Percentiles rank a stretch among this genome's conserved stretches.
These are phyloP conservation scores for Gilbertella persicaria DNA, from an alignment of 371 early-diverging fungal genomes.

Conservation along the genomic window DNA sequence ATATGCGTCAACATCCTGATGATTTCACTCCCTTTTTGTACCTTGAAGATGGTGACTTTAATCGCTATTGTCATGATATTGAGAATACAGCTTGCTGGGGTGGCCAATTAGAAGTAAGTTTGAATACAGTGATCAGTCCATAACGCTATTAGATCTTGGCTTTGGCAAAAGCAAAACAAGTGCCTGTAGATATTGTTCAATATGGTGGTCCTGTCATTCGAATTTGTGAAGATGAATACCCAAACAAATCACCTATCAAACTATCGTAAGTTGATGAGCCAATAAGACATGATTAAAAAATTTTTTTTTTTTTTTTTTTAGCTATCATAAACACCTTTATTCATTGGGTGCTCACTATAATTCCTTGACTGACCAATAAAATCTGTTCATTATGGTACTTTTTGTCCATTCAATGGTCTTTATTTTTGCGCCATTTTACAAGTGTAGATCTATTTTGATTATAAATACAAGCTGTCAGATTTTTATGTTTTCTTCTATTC, in stretches of 20 bases:
- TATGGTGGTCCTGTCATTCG: slow-evolving; percentile 73
- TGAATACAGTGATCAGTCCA: neutral
- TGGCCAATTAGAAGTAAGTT: slow-evolving; percentile 86
- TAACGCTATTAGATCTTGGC: slow-evolving; percentile 69
- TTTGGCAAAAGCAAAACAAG: slow-evolving; percentile 66
- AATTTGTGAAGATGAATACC: slow-evolving; percentile 74
- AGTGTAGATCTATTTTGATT: neutral
- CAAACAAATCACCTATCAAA: slow-evolving; percentile 62
- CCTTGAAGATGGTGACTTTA: slow-evolving; percentile 80
- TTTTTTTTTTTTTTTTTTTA: slow-evolving; percentile 14
- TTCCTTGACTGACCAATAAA: slow-evolving; percentile 16
- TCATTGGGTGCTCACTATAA: slow-evolving; percentile 96
- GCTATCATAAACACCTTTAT: slow-evolving; percentile 88
- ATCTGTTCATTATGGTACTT: neutral
- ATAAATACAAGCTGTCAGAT: slow-evolving; percentile 14
- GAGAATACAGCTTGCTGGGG: slow-evolving; percentile 91
- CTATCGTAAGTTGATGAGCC: slow-evolving; percentile 72
- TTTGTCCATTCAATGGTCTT: slow-evolving; percentile 20
- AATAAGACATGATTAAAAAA: no score
- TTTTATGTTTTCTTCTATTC: neutral
- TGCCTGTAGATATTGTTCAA: slow-evolving; percentile 80
- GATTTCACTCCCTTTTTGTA: slow-evolving; percentile 90
- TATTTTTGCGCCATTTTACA: slow-evolving; percentile 19
- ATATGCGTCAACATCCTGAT: slow-evolving; percentile 77
- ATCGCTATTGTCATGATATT: slow-evolving; percentile 75